Evolutionary conservation across 768 basidiomycete genomes (phyloP).

Genomic region (Russula sp.): DNA sequence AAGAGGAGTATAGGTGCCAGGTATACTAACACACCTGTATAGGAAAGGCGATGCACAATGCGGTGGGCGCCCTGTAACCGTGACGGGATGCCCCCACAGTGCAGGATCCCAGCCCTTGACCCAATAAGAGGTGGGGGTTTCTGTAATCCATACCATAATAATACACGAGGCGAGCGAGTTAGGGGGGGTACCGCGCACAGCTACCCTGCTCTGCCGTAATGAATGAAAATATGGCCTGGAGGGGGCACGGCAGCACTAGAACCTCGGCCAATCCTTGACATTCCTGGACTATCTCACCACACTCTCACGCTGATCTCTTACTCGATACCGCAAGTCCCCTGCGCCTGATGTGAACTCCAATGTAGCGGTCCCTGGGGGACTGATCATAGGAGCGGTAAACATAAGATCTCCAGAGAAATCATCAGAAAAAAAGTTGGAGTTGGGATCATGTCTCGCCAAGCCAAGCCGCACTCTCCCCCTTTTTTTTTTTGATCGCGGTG

Average conservation of each 20-base stretch:
- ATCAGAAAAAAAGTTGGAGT: too few species aligned
- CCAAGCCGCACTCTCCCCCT: too few species aligned
- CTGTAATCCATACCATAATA: neutral
- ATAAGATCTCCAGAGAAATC: too few species aligned
- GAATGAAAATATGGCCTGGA: neutral
- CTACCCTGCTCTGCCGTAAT: neutral
- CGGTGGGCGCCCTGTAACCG: neutral
- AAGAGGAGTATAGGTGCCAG: neutral
- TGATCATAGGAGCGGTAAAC: too few species aligned
- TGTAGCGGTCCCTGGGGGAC: neutral
- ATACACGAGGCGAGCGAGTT: neutral
- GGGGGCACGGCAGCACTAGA: too few species aligned
- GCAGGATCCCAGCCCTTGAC: neutral
- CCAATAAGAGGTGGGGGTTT: neutral
- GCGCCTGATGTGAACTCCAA: neutral
- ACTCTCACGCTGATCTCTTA: too few species aligned
- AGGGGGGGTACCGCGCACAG: neutral
- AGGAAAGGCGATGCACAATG: constrained; percentile 6
- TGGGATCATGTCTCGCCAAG: too few species aligned
- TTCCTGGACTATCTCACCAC: too few species aligned
- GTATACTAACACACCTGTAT: neutral
- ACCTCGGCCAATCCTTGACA: too few species aligned
- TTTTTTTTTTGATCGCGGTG: too few species aligned
- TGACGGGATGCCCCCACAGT: neutral
- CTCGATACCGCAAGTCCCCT: neutral